Conservation (phyloP, 140 eudicot species). For the Cichorium intybus region DNA sequence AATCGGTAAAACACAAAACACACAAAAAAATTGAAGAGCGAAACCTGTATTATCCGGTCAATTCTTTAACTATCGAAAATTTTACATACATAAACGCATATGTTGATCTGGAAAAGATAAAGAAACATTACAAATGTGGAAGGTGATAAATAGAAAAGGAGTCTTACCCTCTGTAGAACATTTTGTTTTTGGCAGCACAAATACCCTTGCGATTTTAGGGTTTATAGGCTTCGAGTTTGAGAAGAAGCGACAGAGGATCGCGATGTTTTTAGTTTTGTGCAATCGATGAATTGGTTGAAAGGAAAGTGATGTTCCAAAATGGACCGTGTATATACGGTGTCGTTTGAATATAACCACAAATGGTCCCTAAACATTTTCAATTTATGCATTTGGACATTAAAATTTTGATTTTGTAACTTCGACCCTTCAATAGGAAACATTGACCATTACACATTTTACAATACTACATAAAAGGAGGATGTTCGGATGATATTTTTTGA, state of each 20-base stretch:
- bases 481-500: too few relatives aligned
- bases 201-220: conserved; percentile 21
- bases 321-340: neutral
- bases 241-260: conserved; percentile 16
- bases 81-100: neutral
- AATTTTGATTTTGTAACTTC: neutral
- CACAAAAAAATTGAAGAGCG: neutral
- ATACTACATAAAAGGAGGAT: too few relatives aligned
- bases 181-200: conserved; percentile 5
- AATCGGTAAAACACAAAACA: neutral
- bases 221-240: conserved; percentile 26
- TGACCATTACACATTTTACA: too few relatives aligned
- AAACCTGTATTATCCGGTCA: conserved; percentile 10
- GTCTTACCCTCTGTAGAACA: conserved; percentile 60
- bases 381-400: neutral
- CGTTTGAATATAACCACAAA: neutral
- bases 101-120: neutral
- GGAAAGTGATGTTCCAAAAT: conserved; percentile 4
- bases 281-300: conserved; percentile 5
- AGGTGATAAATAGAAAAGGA: neutral
- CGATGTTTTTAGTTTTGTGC: neutral
- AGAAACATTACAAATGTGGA: neutral
- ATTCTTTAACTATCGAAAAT: neutral
- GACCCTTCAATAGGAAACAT: neutral
- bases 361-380: neutral